phyloP scores from a whole-genome alignment of 306 rosid genomes.

The Quercus variabilis region DNA sequence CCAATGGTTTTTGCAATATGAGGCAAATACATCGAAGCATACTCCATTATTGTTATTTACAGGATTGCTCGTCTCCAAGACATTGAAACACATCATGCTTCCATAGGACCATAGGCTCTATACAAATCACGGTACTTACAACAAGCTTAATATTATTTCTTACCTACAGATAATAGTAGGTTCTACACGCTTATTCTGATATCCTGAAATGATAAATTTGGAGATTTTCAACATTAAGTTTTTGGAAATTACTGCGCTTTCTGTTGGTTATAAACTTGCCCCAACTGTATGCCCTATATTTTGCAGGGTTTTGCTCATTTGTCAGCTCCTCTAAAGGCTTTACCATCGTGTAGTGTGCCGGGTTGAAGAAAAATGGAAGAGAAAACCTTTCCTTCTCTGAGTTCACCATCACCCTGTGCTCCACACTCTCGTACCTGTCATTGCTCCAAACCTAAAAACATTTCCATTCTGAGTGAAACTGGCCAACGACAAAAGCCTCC shows the following conservation, averaged over 20 bases:
- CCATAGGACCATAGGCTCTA: too few relatives aligned
- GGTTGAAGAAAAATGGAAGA: constrained; percentile 52
- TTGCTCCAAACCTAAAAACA: constrained; percentile 73
- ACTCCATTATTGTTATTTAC: too few relatives aligned
- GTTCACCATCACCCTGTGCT: constrained; percentile 59
- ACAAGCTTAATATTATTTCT: too few relatives aligned
- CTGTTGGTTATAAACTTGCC: constrained; percentile 47
- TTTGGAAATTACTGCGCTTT: constrained; percentile 35
- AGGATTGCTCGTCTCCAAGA: too few relatives aligned
- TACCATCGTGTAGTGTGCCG: constrained; percentile 49
- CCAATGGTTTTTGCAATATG: too few relatives aligned
- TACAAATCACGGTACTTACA: too few relatives aligned
- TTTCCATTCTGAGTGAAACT: background rate
- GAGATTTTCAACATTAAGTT: constrained; percentile 42
- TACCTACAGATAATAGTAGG: too few relatives aligned
- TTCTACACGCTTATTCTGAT: too few relatives aligned
- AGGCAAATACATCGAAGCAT: too few relatives aligned
- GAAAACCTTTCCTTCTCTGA: constrained; percentile 49
- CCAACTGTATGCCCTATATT: constrained; percentile 49
- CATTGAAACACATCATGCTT: too few relatives aligned
- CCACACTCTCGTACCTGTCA: constrained; percentile 59
- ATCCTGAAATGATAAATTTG: constrained; percentile 44
- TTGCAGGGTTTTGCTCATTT: constrained; percentile 38
- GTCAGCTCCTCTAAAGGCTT: constrained; percentile 41
- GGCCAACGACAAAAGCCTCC: background rate